phyloP scores from a whole-genome alignment of 2,329 filamentous ascomycete species.

The Colletotrichum paranaense region DNA sequence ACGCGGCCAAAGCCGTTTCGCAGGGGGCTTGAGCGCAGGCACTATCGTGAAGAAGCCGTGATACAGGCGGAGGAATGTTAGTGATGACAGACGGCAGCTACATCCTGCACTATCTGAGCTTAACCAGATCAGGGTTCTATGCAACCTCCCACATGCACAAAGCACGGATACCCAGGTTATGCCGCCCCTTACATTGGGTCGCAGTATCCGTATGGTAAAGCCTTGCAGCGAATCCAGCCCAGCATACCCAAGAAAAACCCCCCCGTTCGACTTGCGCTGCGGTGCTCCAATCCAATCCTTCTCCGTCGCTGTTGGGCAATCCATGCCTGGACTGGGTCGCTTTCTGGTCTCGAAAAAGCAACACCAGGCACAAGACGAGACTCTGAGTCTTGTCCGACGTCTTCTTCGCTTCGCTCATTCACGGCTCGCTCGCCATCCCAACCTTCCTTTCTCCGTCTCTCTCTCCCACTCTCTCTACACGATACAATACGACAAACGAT shows the following conservation, averaged over 20 bases:
- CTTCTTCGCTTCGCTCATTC: conserved; percentile 28
- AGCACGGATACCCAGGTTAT: conserved; percentile 10
- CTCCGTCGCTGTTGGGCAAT: conserved; percentile 8
- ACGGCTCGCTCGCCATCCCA: conserved; percentile 23
- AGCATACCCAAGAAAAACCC: neutral
- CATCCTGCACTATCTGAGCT: neutral
- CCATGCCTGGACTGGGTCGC: conserved; percentile 18
- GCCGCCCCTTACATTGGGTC: conserved; percentile 14
- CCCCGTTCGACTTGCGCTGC: neutral
- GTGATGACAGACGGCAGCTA: conserved; percentile 14
- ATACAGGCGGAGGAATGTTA: neutral
- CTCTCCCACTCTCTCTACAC: conserved; percentile 17
- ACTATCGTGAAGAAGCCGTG: neutral
- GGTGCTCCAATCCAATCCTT: conserved; percentile 5
- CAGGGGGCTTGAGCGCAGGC: neutral
- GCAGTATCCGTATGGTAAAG: neutral
- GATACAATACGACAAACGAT: conserved; percentile 18
- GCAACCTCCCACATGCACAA: conserved; percentile 12
- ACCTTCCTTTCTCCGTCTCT: conserved; percentile 21
- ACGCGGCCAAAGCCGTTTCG: conserved; percentile 10
- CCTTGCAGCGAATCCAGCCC: neutral
- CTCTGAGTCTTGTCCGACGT: neutral
- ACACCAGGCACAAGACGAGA: conserved; percentile 27
- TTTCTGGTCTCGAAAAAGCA: conserved; percentile 29
- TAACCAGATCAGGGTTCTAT: neutral